A percentile compares a stretch with the other conserved stretches of the same genome.
phyloP scores from a whole-genome alignment of 257 asterid genomes.

The Buddleja alternifolia region DNA sequence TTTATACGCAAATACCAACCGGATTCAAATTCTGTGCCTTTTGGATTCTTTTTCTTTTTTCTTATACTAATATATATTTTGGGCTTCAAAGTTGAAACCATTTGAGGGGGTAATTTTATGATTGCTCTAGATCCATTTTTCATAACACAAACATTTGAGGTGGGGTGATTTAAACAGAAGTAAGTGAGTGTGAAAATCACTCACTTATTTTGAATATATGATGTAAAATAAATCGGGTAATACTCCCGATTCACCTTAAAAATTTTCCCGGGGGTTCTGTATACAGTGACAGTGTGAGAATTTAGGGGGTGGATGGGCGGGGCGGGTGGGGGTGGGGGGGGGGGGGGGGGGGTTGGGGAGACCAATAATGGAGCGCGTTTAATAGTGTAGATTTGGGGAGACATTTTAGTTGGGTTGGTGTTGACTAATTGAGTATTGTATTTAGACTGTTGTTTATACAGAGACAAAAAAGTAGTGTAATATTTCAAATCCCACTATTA shows the following conservation, averaged over 20 bases:
- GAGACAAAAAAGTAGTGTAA: not conserved
- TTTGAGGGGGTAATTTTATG: not conserved
- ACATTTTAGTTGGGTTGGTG: constrained; percentile 48
- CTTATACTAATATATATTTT: not conserved
- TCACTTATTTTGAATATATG: too few relatives aligned
- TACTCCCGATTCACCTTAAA: too few relatives aligned
- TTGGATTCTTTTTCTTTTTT: constrained; percentile 11
- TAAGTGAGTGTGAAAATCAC: too few relatives aligned
- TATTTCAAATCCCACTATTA: constrained; percentile 25
- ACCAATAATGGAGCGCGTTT: constrained; percentile 40
- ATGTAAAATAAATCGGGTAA: too few relatives aligned
- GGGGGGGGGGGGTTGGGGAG: constrained; percentile 15
- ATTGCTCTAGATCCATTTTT: constrained; percentile 1
- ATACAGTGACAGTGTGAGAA: constrained; percentile 28
- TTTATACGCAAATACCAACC: constrained; percentile 20
- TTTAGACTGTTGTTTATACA: not conserved
- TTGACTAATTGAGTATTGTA: constrained; percentile 43
- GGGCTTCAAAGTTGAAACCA: constrained; percentile 25
- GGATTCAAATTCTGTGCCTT: constrained; percentile 21
- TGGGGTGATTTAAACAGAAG: too few relatives aligned
- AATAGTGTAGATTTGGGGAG: constrained; percentile 19
- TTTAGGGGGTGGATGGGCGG: constrained; percentile 21
- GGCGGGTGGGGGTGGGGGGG: constrained; percentile 11
- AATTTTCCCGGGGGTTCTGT: too few relatives aligned
- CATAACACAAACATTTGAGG: too few relatives aligned